These are phyloP conservation scores for Nannochloris sp. DNA, from an alignment of 139 green algal species.

Conservation along the genomic window DNA sequence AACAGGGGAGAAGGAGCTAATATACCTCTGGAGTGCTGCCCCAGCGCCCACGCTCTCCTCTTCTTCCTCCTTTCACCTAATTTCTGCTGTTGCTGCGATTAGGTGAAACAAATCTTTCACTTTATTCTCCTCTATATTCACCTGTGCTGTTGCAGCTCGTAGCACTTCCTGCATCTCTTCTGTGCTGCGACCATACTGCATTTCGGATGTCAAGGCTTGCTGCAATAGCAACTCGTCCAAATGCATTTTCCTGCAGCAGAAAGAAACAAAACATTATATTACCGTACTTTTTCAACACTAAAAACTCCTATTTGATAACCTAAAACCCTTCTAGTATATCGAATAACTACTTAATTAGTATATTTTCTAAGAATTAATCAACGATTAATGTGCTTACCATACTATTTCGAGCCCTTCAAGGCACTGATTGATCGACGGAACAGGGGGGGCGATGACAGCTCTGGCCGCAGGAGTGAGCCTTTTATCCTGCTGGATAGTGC, in stretches of 20 bases:
- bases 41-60: neutral
- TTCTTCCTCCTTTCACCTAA: neutral
- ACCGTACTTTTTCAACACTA: no score
- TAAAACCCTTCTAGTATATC: no score
- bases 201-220: neutral
- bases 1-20: no score
- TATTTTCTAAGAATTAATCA: neutral
- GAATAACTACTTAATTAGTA: no score
- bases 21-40: no score
- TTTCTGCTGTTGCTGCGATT: slow-evolving; percentile 9
- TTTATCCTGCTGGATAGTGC: slow-evolving; percentile 10
- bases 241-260: slow-evolving; percentile 10
- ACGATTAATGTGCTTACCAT: slow-evolving; percentile 2
- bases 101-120: slow-evolving; percentile 13
- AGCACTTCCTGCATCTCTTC: slow-evolving; percentile 16
- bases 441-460: neutral
- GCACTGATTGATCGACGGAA: slow-evolving; percentile 13
- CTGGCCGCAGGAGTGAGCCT: slow-evolving; percentile 1
- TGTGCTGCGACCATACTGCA: slow-evolving; percentile 1
- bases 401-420: slow-evolving; percentile 9
- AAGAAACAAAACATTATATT: neutral
- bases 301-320: no score
- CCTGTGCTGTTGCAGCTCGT: neutral
- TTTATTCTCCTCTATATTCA: neutral
- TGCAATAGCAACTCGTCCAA: slow-evolving; percentile 14